Evolutionary conservation across 768 basidiomycete genomes (phyloP), one percentile per base, ranked within the genome.

Genomic region (Punctularia strigosozonata): DNA sequence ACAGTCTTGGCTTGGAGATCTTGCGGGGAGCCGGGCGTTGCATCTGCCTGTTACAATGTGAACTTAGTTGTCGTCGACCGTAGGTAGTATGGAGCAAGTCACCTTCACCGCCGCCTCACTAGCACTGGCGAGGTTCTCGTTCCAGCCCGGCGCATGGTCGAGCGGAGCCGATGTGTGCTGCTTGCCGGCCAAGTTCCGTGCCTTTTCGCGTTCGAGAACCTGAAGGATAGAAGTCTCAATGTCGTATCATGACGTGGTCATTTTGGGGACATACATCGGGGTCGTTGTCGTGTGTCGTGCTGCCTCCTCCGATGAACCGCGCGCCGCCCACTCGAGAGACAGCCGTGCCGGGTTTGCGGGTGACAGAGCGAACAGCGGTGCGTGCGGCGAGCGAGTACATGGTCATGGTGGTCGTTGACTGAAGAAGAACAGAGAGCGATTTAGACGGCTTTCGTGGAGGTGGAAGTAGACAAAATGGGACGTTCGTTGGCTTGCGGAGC

Each of bases 81-180:
- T n/a, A n/a, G n/a, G n/a, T n/a, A n/a, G n/a, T n/a, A n/a, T n/a
- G n/a, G n/a, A n/a, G n/a, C n/a, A n/a, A n/a, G n/a, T n/a, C n/a
- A 59, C 60, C 53, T 62, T 62, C 22, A 61, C 43, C 15, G 52
- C 49, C 10, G 59, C 59, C 49, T 62, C 61, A 0, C 59, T 60
- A 7, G 50, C 42, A 25, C 51, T 58, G 14, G 58, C 59, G 23
- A 62, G 58, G 24, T 51, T 43, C 41, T 61, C 54, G 46, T 62
- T 62, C 61, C 61, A 62, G 17, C 61, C 61, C 4, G 61, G 61
- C 13, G 59, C 59, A 26, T 54, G 47, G 17, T 48, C 37, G 35
- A 53, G 48, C 23, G 58, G 50, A 13, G 59, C 55, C 2, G 61
- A 62, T 2, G 56, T 58, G 44, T 61, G 59, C 40, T 62, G 61